Percentiles rank a stretch among this genome's conserved stretches.
These are phyloP conservation scores for Candida tallmaniae DNA, from an alignment of 805 yeast genomes.

Conservation along the genomic window DNA sequence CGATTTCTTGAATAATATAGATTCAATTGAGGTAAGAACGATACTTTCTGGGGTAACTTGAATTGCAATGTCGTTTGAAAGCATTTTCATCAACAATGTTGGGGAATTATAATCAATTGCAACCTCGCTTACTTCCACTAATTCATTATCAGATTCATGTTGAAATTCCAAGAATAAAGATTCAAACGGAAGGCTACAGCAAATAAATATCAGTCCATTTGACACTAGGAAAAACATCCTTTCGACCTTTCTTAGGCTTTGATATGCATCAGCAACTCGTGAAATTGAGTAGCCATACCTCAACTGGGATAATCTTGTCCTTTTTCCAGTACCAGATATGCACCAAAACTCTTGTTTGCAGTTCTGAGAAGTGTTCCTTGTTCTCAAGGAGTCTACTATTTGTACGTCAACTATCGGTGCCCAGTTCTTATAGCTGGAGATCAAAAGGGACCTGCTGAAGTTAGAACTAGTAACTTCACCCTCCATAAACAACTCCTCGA, in stretches of 20 bases:
- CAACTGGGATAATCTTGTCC: slow-evolving; percentile 29
- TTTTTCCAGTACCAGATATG: slow-evolving; percentile 31
- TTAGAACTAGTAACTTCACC: slow-evolving; percentile 5
- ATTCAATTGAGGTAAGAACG: slow-evolving; percentile 8
- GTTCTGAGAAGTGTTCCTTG: slow-evolving; percentile 14
- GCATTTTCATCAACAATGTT: slow-evolving; percentile 15
- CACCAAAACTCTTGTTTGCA: slow-evolving; percentile 42
- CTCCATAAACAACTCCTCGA: slow-evolving; percentile 20
- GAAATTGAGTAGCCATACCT: slow-evolving; percentile 27
- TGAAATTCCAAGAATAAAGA: slow-evolving; percentile 32
- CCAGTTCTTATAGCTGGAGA: slow-evolving; percentile 41
- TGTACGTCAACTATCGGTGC: slow-evolving; percentile 42
- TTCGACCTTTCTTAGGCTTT: slow-evolving; percentile 27
- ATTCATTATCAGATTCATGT: slow-evolving; percentile 11
- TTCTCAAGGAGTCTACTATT: slow-evolving; percentile 23
- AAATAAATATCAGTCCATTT: slow-evolving; percentile 19
- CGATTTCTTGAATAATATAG: not conserved
- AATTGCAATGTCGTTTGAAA: slow-evolving; percentile 13
- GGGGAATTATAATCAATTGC: slow-evolving; percentile 11
- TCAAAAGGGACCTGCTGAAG: slow-evolving; percentile 20
- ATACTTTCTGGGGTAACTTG: slow-evolving; percentile 22
- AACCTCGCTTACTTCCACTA: slow-evolving; percentile 23
- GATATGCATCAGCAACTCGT: slow-evolving; percentile 22
- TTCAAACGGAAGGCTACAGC: slow-evolving; percentile 36
- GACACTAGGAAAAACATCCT: slow-evolving; percentile 14